Evolutionary conservation across 768 basidiomycete genomes (phyloP).

Genomic region (Scleroderma citrinum): DNA sequence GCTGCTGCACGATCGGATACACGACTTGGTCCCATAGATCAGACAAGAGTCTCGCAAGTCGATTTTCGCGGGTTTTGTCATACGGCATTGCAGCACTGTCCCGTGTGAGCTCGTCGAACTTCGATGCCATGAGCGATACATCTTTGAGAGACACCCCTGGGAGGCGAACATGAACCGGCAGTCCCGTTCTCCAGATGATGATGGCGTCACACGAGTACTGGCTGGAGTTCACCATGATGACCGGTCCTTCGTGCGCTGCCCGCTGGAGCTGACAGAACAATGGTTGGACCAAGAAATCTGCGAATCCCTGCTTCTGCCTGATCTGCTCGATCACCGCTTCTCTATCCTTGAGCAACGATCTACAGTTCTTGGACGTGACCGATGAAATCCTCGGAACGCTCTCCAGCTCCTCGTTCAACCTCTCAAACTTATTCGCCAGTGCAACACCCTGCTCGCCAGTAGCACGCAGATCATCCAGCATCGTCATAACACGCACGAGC

Average conservation of each 20-base stretch:
- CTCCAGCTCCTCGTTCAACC: constrained; percentile 13
- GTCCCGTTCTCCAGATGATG: constrained; percentile 9
- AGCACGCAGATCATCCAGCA: constrained; percentile 22
- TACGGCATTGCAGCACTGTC: background rate
- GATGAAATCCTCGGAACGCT: constrained; percentile 6
- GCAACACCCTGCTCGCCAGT: constrained; percentile 13
- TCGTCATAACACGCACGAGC: constrained; percentile 18
- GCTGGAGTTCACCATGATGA: constrained; percentile 30
- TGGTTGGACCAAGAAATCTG: constrained; percentile 22
- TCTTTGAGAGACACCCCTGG: constrained; percentile 10
- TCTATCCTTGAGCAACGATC: constrained; percentile 21
- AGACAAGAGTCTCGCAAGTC: constrained; percentile 10
- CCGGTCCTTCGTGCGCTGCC: constrained; percentile 29
- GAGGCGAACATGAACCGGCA: constrained; percentile 18
- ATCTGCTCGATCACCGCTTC: constrained; percentile 23
- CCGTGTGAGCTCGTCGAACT: constrained; percentile 11
- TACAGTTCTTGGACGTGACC: constrained; percentile 12
- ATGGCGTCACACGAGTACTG: constrained; percentile 18
- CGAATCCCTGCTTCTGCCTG: constrained; percentile 27
- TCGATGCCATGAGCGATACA: constrained; percentile 16
- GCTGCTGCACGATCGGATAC: constrained; percentile 16
- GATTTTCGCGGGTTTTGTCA: constrained; percentile 1
- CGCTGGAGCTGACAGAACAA: constrained; percentile 21
- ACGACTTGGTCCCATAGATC: constrained; percentile 26
- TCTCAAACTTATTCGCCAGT: constrained; percentile 18